phyloP scores from a whole-genome alignment of 345 rosid genomes.

The Moricandia arvensis region DNA sequence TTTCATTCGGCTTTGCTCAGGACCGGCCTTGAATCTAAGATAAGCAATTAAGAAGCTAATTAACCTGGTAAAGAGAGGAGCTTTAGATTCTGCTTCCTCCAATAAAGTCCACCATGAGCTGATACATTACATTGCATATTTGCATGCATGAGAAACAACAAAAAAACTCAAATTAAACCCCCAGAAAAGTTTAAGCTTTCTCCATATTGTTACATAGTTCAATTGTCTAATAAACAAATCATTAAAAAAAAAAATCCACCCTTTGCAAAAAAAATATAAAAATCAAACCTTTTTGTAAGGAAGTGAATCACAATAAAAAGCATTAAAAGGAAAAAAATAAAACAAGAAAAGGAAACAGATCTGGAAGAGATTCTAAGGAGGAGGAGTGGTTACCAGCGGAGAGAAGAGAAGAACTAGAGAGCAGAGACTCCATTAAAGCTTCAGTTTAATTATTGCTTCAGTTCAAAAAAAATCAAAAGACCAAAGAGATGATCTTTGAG shows the following conservation, averaged over 20 bases:
- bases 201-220: neutral
- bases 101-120: conserved; percentile 32
- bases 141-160: conserved; percentile 30
- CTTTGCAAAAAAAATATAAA: neutral
- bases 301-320: conserved; percentile 14
- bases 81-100: conserved; percentile 33
- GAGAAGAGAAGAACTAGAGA: conserved; percentile 40
- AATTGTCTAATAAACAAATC: conserved; percentile 15
- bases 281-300: neutral
- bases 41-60: conserved; percentile 5
- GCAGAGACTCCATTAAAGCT: conserved; percentile 58
- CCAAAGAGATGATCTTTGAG: conserved; percentile 3
- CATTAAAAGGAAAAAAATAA: neutral
- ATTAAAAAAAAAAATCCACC: neutral
- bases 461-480: neutral
- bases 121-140: conserved; percentile 6
- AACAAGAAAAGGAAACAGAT: neutral
- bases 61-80: conserved; percentile 30
- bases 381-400: conserved; percentile 41
- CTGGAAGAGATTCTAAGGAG: neutral
- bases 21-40: neutral
- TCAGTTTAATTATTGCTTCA: neutral
- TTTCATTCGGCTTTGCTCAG: too few species aligned
- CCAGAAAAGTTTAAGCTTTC: conserved; percentile 9
- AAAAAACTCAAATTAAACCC: conserved; percentile 8